Percentiles rank a stretch among this genome's conserved stretches.
Evolutionary conservation across 78 protist species (phyloP).

Genomic region (Neovahlkampfia damariscottae): DNA sequence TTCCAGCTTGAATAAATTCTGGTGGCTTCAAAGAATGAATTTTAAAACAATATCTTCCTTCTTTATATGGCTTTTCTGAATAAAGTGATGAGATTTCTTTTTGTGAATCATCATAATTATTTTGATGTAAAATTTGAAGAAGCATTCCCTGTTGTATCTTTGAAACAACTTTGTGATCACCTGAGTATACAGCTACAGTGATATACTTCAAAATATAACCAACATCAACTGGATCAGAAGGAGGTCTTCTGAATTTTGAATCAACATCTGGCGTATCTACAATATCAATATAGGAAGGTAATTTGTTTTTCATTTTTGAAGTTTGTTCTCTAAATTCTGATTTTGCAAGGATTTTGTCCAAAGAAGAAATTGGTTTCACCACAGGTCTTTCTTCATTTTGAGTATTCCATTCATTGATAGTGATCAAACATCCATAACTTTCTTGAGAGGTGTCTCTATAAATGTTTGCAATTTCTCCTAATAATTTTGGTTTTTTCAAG

Average conservation of each 20-base stretch:
- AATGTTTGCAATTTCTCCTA: background rate
- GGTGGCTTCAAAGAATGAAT: too few species aligned
- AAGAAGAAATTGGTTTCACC: background rate
- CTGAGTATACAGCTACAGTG: background rate
- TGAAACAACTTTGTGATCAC: background rate
- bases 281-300: background rate
- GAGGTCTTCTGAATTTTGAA: background rate
- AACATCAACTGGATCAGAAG: background rate
- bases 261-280: background rate
- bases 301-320: background rate
- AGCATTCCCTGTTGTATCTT: too few species aligned
- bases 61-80: background rate
- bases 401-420: background rate
- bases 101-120: too few species aligned
- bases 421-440: background rate
- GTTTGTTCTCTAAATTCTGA: background rate
- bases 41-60: background rate
- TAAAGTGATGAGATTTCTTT: too few species aligned
- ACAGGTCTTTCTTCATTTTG: background rate
- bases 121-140: too few species aligned
- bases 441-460: background rate
- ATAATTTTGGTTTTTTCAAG: background rate
- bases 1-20: background rate
- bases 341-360: background rate
- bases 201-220: background rate